Percentiles rank a stretch among this genome's conserved stretches.
These are phyloP conservation scores for Nemania sp. DNA, from an alignment of 2,329 filamentous ascomycete species.

Conservation along the genomic window DNA sequence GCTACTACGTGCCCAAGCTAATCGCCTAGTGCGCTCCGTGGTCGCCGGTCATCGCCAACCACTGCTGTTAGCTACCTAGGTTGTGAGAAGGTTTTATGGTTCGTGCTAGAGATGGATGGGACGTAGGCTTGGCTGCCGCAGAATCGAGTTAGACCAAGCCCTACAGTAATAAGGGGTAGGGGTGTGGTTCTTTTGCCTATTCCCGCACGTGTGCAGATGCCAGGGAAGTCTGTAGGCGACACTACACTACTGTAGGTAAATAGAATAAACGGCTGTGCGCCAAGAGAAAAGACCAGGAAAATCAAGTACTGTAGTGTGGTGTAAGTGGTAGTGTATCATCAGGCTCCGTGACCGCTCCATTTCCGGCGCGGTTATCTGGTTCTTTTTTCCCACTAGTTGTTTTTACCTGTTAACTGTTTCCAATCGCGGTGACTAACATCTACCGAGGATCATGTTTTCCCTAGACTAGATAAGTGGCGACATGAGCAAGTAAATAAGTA, in stretches of 20 bases:
- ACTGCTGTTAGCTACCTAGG: neutral
- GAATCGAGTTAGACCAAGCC: conserved; percentile 25
- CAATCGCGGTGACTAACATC: too few relatives aligned
- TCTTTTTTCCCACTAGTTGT: neutral
- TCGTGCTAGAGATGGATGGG: conserved; percentile 2
- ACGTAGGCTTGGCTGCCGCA: conserved; percentile 15
- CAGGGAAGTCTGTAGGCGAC: conserved; percentile 15
- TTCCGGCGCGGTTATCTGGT: neutral
- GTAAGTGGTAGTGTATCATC: neutral
- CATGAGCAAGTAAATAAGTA: too few relatives aligned
- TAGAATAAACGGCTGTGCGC: conserved; percentile 9
- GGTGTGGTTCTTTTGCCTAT: conserved; percentile 15
- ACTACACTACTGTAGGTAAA: neutral
- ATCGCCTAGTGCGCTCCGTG: neutral
- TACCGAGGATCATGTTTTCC: too few relatives aligned
- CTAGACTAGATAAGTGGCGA: too few relatives aligned
- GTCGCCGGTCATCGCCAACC: conserved; percentile 2
- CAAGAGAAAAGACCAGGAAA: conserved; percentile 2
- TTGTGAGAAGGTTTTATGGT: conserved; percentile 5
- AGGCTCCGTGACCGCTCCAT: neutral
- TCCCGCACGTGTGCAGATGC: conserved; percentile 25
- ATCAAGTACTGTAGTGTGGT: too few relatives aligned
- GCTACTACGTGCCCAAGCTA: too few relatives aligned
- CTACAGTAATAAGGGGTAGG: conserved; percentile 18
- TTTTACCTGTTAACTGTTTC: neutral